Evolutionary conservation across 2,329 filamentous ascomycete genomes (phyloP), one percentile per base, ranked within the genome.

Genomic region (Exophiala spinifera): DNA sequence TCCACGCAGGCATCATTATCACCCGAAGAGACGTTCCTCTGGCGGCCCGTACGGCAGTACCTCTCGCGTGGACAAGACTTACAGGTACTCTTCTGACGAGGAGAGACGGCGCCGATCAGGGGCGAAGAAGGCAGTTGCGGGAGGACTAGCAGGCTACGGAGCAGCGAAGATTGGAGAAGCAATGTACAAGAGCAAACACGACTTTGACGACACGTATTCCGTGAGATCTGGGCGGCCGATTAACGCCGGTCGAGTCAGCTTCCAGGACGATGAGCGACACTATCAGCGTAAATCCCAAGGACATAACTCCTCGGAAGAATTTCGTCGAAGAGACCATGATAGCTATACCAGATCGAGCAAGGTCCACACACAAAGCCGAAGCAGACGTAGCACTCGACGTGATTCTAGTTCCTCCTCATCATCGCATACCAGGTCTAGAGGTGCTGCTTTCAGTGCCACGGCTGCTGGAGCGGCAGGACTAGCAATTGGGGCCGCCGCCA

Each of bases 151-250:
- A 49, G 80, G 77, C 3, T 78, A 79, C 51, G 79, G 78, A 46
- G 69, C 78, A 39, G 77, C 73, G 2, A 76, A 76, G 52, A 71
- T 78, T 45, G 78, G 78, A 2, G 79, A 81, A 63, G 77, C 77
- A 2, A 63, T 85, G 11, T 80, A 78, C 61, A 75, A 72, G 43
- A 72, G 71, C 25, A 70, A 72, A 34, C 71, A 80, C 54, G 78
- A 82, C 48, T 83, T 82, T 57, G 78, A 83, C 59, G 82, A 84
- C 62, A 81, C 79, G 0, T 82, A 84, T 59, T 83, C 78, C 61
- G 73, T 82, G 61, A 79, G 78, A 52, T 79, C 79, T 51, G 80
- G 81, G 15, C 75, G 72, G 19, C 65, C 67, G 1, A 56, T 34
- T 69, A 70, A 43, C 59, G 66, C 48, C 20, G 67, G 65, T 43